Evolutionary conservation across 208 protist species (phyloP).

Genomic region (Crithidia sp.): DNA sequence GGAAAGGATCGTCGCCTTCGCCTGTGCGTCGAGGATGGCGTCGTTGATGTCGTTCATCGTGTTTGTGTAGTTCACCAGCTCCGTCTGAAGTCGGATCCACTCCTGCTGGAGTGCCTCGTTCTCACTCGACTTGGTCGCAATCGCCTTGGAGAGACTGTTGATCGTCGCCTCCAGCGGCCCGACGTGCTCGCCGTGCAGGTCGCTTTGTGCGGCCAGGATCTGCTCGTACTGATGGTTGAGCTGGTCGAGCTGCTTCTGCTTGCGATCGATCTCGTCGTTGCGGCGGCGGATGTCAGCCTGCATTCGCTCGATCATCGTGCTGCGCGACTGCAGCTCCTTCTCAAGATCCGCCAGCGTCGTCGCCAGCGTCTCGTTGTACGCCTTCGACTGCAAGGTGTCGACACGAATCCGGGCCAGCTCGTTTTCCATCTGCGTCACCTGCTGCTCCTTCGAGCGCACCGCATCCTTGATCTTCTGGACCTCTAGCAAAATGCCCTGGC

Average conservation of each 20-base stretch:
- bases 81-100: slow-evolving; percentile 95
- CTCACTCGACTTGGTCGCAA: slow-evolving; percentile 87
- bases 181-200: slow-evolving; percentile 81
- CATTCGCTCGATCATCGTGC: slow-evolving; percentile 93
- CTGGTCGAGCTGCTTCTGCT: slow-evolving; percentile 96
- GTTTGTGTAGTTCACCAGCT: slow-evolving; percentile 94
- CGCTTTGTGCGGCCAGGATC: slow-evolving; percentile 67
- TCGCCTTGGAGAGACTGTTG: slow-evolving; percentile 93
- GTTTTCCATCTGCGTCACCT: slow-evolving; percentile 95
- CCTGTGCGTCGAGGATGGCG: slow-evolving; percentile 85
- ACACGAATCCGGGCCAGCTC: slow-evolving; percentile 95
- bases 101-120: slow-evolving; percentile 94
- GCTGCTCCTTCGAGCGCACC: slow-evolving; percentile 94
- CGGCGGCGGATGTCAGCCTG: slow-evolving; percentile 94
- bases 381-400: slow-evolving; percentile 93
- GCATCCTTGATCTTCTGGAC: slow-evolving; percentile 91
- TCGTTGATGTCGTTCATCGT: slow-evolving; percentile 88
- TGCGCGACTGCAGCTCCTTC: slow-evolving; percentile 91
- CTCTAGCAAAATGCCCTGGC: slow-evolving; percentile 84
- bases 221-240: slow-evolving; percentile 96
- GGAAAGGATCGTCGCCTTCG: slow-evolving; percentile 87
- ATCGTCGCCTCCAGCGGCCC: slow-evolving; percentile 96
- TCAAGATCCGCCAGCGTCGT: slow-evolving; percentile 85
- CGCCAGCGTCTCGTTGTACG: slow-evolving; percentile 94
- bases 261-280: slow-evolving; percentile 96